A percentile compares a stretch with the other conserved stretches of the same genome.
These are phyloP conservation scores for Poa annua DNA, from an alignment of 176 grass and related monocot genomes.

Conservation along the genomic window DNA sequence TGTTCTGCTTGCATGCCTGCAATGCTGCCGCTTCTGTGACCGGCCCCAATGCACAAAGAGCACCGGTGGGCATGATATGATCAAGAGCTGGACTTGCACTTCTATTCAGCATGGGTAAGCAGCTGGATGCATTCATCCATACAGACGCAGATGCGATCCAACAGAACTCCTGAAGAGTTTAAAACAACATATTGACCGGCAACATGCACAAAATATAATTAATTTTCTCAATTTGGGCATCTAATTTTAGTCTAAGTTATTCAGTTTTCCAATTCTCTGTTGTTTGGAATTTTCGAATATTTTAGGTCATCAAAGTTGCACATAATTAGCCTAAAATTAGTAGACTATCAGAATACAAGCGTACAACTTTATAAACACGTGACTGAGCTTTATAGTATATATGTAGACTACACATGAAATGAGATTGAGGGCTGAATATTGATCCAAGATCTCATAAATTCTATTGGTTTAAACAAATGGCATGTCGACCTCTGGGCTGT, in stretches of 20 bases:
- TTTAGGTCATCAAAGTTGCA: background rate
- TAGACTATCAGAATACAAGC: background rate
- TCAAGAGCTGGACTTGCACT: background rate
- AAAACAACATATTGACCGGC: background rate
- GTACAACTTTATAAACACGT: background rate
- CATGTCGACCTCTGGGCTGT: background rate
- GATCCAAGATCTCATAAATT: background rate
- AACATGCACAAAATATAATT: background rate
- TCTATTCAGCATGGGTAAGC: background rate
- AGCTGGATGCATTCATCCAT: slow-evolving; percentile 5
- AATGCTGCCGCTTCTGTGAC: background rate
- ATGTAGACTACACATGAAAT: background rate
- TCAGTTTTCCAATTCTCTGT: background rate
- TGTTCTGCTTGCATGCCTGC: background rate
- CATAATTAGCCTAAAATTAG: background rate
- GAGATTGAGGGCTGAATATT: background rate
- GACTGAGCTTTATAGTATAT: background rate
- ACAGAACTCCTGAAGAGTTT: background rate
- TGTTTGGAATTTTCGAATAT: background rate
- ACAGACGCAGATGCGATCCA: background rate
- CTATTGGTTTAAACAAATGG: background rate
- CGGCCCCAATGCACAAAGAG: background rate
- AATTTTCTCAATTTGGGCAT: background rate
- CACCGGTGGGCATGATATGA: background rate
- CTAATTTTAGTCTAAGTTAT: background rate